Evolutionary conservation across 2,329 filamentous ascomycete genomes (phyloP), one percentile per base, ranked within the genome.

Genomic region (Fusarium sp.): DNA sequence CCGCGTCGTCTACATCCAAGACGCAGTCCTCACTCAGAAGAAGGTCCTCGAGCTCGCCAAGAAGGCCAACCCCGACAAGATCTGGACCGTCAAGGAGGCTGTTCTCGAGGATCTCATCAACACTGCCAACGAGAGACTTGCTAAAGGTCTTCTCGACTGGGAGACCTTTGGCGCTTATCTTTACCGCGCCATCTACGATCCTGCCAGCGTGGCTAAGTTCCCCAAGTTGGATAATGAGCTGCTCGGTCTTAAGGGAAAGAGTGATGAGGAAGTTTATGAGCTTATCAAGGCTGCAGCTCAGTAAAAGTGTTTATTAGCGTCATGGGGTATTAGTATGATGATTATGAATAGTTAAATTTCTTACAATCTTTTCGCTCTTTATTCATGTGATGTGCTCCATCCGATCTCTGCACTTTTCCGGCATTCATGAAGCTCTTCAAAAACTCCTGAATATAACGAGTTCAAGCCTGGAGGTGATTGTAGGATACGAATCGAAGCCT

Each of bases 11-110:
- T 81, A 80, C 62, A 76, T 86, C n/a, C 74, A 83, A 6, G 81
- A 83, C 25, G 75, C 81, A 9, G 75, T 79, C 4, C 76, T 81
- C 14, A 81, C 83, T 0, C 86, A 87, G 74, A 82, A 81, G 58
- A 75, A 79, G 62, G 62, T 86, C 0, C 65, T 86, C 1, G 80
- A 75, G 0, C 75, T 81, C 1, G 80, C 85, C 1, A 85, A 89
- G 77, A 79, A 83, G 59, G 77, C 79, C 2, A 84, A 83, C 2
- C 83, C 82, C 0, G 72, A 76, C 20, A 83, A 84, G 71, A 50
- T 70, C 2, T 90, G 83, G 82, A 78, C 80, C 0, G 79, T 87
- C 0, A 78, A 78, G n/a, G 72, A 76, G 6, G 71, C 67, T 4
- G 75, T 72, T n/a, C 62, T 79, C 10, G 75, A 76, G 5, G 77